These are phyloP conservation scores for Tranzscheliella williamsii DNA, from an alignment of 1,284 basidiomycete genomes.

Conservation along the genomic window DNA sequence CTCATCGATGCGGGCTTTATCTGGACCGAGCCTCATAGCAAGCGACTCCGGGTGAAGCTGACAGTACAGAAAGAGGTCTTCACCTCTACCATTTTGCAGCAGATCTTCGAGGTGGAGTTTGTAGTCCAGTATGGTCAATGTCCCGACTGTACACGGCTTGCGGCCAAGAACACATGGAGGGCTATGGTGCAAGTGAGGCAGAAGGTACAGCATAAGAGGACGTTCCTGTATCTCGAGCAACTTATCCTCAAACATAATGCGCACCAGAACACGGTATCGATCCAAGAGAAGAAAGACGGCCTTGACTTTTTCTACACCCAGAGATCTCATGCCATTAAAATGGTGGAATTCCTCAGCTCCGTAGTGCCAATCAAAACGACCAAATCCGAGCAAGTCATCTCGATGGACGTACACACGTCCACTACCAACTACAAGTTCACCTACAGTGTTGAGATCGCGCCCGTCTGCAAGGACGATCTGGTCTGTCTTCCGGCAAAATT, in stretches of 20 bases:
- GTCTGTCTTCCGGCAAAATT: constrained; percentile 83
- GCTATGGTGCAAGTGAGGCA: constrained; percentile 95
- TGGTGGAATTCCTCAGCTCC: constrained; percentile 89
- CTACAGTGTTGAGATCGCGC: constrained; percentile 94
- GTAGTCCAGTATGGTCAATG: constrained; percentile 95
- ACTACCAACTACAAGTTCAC: constrained; percentile 98
- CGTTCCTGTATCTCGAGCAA: constrained; percentile 96
- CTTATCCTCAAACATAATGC: constrained; percentile 95
- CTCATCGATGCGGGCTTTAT: constrained; percentile 97
- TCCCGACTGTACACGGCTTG: constrained; percentile 86
- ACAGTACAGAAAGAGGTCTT: constrained; percentile 99
- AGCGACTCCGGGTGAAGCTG: constrained; percentile 86
- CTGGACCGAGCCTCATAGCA: constrained; percentile 98
- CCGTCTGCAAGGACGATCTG: constrained; percentile 96
- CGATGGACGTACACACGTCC: constrained; percentile 84
- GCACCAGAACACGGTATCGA: constrained; percentile 91
- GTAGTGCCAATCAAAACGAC: constrained; percentile 88
- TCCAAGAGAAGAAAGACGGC: constrained; percentile 91
- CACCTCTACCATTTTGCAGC: constrained; percentile 91
- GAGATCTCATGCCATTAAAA: constrained; percentile 88
- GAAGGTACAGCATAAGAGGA: constrained; percentile 86
- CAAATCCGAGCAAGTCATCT: constrained; percentile 88
- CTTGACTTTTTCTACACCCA: constrained; percentile 95
- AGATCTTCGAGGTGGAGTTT: constrained; percentile 95
- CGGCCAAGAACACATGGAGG: constrained; percentile 98